Evolutionary conservation across 768 basidiomycete genomes (phyloP).

Genomic region (Rhodotorula babjevae): DNA sequence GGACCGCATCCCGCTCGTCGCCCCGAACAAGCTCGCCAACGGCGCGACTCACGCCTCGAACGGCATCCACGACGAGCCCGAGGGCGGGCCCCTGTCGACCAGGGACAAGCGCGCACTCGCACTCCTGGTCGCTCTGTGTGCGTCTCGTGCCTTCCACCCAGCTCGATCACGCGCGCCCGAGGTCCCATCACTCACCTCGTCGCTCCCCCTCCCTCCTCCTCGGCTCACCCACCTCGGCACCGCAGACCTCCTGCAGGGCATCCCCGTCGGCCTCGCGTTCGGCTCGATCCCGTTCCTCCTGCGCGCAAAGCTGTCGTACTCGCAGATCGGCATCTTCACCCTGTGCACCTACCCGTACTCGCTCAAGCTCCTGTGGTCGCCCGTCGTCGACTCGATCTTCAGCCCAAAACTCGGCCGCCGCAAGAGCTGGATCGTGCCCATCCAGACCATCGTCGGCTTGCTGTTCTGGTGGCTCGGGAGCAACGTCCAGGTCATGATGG

Average conservation of each 20-base stretch:
- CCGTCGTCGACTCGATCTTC: constrained; percentile 89
- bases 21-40: not conserved
- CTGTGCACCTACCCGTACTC: constrained; percentile 92
- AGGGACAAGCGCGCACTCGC: constrained; percentile 81
- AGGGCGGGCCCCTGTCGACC: constrained; percentile 53
- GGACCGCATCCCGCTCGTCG: not conserved
- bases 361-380: constrained; percentile 93
- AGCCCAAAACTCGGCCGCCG: constrained; percentile 77
- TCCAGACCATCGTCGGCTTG: constrained; percentile 82
- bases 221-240: no score
- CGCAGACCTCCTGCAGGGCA: constrained; percentile 64
- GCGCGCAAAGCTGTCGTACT: constrained; percentile 91
- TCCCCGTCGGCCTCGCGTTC: constrained; percentile 89
- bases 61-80: not conserved
- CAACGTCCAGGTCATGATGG: constrained; percentile 69
- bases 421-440: constrained; percentile 98
- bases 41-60: not conserved
- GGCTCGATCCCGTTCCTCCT: constrained; percentile 96
- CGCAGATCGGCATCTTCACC: constrained; percentile 89
- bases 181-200: constrained; percentile 18
- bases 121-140: constrained; percentile 79
- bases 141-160: constrained; percentile 47
- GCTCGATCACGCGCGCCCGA: not conserved
- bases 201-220: not conserved
- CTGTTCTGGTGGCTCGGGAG: constrained; percentile 54